Base-by-base conservation (phyloP, 2,329 filamentous ascomycete genomes). In the Fusarium abutilonis region DNA sequence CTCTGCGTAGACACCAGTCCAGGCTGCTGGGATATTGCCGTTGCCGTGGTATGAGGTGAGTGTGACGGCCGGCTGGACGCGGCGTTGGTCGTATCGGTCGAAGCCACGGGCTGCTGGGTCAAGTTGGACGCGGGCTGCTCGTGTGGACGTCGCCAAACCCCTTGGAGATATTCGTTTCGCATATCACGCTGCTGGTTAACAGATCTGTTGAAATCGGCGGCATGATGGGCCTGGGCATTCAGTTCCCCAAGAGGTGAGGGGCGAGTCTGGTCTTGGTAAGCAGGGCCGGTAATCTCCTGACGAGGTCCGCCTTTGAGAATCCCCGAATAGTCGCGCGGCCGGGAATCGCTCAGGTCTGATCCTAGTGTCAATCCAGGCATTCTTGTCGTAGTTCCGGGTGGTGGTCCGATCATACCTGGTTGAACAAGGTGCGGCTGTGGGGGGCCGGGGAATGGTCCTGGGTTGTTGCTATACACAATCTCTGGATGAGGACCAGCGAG, bases 201-300 rank as follows among this genome's bases (percentile, higher is more conserved):
- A 42, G 86, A 85, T 70, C 95, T 92, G 79, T 94, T 98, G 79
- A 90, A 96, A 68, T 98, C 94, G 55, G 92, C 92, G 15, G 94
- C 90, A 63, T 96, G 92, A 46, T 92, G 87, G 26, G 93, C 92
- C 75, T 97, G 93, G 41, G 90, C 89, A 64, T 95, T 83, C 50
- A 98, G 87, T 70, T 98, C 94, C 42, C 86, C 82, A 26, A 91
- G 83, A 28, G 89, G 86, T 63, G 89, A 91, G 10, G 92, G 83
- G 73, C 93, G 88, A 9, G 89, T 91, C 68, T 92, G 85, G 74
- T 98, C 95, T 75, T 94, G 89, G 77, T 97, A 99, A 9, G 93
- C 83, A 34, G 90, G 88, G 21, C 93, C 95, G 13, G 90, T 87
- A 61, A 97, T 87, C 73, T 98, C 95, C 77, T 97, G 95, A 64